These are phyloP conservation scores for Phytophthora podocarpi DNA, from an alignment of 352 stramenopile genomes.

Conservation along the genomic window DNA sequence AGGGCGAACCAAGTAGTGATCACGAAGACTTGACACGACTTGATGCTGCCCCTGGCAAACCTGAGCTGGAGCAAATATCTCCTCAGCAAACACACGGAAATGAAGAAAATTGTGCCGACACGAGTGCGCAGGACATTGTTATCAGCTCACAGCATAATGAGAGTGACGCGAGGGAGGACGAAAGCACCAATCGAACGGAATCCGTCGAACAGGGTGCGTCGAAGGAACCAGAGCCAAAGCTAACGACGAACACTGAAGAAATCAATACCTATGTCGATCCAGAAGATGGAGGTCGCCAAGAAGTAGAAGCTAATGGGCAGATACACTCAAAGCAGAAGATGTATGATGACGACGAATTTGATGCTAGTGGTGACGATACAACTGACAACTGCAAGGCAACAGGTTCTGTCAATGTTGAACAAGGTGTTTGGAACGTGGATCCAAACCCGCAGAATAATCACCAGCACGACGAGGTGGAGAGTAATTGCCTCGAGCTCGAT, in stretches of 20 bases:
- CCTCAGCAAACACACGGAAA: background rate
- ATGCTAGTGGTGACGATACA: constrained; percentile 15
- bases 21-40: background rate
- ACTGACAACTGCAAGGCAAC: background rate
- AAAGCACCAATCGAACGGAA: background rate
- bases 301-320: background rate
- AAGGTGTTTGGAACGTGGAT: constrained; percentile 28
- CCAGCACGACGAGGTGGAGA: background rate
- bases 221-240: background rate
- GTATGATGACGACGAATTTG: constrained; percentile 47
- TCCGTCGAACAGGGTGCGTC: background rate
- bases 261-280: no score
- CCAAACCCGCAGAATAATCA: background rate
- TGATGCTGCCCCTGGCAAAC: background rate
- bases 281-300: background rate
- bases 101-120: background rate
- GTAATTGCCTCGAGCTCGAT: background rate
- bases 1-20: background rate
- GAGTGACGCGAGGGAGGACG: no score
- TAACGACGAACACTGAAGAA: background rate
- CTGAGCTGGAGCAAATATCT: background rate
- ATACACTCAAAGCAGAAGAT: constrained; percentile 7
- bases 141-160: background rate
- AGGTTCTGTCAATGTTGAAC: background rate
- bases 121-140: background rate